phyloP scores from a whole-genome alignment of 768 basidiomycete species.

The Pleurotus eryngii region DNA sequence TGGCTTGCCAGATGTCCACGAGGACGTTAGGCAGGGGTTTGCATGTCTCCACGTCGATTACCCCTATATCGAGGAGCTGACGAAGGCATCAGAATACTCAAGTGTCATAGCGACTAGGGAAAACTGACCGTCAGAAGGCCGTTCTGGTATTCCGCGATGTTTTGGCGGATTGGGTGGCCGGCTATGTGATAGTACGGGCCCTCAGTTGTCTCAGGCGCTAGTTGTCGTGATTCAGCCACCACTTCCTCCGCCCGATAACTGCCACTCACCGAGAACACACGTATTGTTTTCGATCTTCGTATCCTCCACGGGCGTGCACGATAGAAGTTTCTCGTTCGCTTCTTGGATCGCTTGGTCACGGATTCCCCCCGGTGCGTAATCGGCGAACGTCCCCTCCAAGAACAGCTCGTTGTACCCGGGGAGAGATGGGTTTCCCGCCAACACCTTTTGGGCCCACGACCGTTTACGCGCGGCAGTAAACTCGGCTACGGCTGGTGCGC shows the following conservation, averaged over 20 bases:
- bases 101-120: not conserved
- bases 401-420: slow-evolving; percentile 44
- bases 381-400: slow-evolving; percentile 31
- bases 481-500: slow-evolving; percentile 48
- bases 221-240: not conserved
- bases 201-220: slow-evolving; percentile 49
- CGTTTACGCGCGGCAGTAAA: slow-evolving; percentile 49
- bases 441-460: slow-evolving; percentile 42
- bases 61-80: slow-evolving; percentile 51
- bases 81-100: not conserved
- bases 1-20: slow-evolving; percentile 60
- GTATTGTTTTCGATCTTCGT: slow-evolving; percentile 52
- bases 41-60: slow-evolving; percentile 57
- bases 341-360: slow-evolving; percentile 14
- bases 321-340: slow-evolving; percentile 34
- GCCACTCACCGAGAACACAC: slow-evolving; percentile 38
- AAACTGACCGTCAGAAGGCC: slow-evolving; percentile 43
- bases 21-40: slow-evolving; percentile 51
- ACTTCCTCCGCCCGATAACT: not conserved
- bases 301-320: slow-evolving; percentile 43
- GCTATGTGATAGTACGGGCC: slow-evolving; percentile 51
- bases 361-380: slow-evolving; percentile 19
- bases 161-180: slow-evolving; percentile 50
- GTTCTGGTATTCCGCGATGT: slow-evolving; percentile 51
- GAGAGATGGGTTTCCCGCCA: slow-evolving; percentile 34